phyloP scores from a whole-genome alignment of 2,329 filamentous ascomycete genomes.

The Spiromastix sp. region DNA sequence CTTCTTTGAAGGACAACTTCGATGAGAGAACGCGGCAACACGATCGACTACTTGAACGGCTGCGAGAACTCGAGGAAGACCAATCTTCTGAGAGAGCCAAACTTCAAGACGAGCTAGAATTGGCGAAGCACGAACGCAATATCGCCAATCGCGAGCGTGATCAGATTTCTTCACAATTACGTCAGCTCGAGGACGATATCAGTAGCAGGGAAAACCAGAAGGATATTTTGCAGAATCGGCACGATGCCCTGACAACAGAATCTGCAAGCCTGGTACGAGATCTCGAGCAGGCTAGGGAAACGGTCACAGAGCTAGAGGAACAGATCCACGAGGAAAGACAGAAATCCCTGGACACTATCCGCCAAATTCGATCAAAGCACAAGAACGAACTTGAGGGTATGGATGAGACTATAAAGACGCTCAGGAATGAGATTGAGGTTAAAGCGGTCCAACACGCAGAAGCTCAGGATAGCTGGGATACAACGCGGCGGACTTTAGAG shows the following conservation, averaged over 20 bases:
- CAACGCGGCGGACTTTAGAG: conserved; percentile 53
- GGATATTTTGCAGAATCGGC: conserved; percentile 56
- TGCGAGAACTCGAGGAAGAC: conserved; percentile 28
- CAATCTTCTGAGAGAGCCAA: conserved; percentile 26
- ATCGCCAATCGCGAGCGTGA: conserved; percentile 36
- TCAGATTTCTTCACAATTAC: conserved; percentile 36
- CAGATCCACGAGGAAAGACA: conserved; percentile 45
- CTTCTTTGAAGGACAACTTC: conserved; percentile 32
- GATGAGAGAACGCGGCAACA: conserved; percentile 33
- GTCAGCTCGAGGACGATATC: conserved; percentile 50
- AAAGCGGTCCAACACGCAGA: conserved; percentile 61
- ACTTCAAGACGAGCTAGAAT: conserved; percentile 35
- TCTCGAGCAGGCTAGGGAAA: conserved; percentile 37
- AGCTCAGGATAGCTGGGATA: conserved; percentile 63
- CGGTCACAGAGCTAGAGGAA: conserved; percentile 38
- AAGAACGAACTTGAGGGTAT: conserved; percentile 45
- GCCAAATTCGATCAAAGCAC: conserved; percentile 46
- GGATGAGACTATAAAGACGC: conserved; percentile 47
- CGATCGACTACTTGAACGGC: conserved; percentile 29
- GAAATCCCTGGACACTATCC: conserved; percentile 50
- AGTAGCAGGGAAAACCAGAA: conserved; percentile 52
- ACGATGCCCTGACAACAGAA: conserved; percentile 57
- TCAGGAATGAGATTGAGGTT: conserved; percentile 56
- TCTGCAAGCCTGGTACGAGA: conserved; percentile 58
- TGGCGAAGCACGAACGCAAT: conserved; percentile 33